Evolutionary conservation across 768 basidiomycete species (phyloP).

Genomic region (Suillus weaverae): DNA sequence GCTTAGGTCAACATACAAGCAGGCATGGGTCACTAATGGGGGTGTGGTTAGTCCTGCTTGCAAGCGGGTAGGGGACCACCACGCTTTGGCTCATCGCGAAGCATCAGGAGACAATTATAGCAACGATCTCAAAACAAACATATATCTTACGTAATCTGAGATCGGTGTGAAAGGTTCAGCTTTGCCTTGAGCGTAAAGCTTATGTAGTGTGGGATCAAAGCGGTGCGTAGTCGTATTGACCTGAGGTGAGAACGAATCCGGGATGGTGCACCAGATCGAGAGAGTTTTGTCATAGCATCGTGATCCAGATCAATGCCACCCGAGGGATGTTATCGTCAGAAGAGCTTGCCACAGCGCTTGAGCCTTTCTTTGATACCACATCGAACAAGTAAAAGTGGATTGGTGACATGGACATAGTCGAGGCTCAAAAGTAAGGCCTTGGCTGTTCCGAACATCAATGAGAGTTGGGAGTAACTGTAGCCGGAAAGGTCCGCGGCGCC

Average conservation of each 20-base stretch:
- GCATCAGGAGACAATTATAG: neutral
- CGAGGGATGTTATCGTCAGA: neutral
- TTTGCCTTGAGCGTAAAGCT: neutral
- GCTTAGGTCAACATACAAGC: neutral
- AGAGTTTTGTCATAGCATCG: neutral
- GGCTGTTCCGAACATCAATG: neutral
- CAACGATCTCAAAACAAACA: neutral
- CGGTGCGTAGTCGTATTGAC: neutral
- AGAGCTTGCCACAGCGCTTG: neutral
- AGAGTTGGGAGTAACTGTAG: neutral
- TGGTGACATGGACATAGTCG: neutral
- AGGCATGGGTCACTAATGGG: neutral
- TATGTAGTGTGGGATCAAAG: neutral
- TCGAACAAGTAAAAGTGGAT: neutral
- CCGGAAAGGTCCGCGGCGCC: slow-evolving; percentile 8
- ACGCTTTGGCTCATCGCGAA: slow-evolving; percentile 1
- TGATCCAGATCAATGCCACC: neutral
- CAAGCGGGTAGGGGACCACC: neutral
- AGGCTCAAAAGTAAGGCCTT: neutral
- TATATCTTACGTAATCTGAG: neutral
- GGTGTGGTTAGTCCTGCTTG: neutral
- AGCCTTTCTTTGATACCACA: neutral
- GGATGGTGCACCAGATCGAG: neutral
- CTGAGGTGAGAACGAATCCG: neutral
- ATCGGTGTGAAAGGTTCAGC: neutral